Evolutionary conservation across 495 filamentous ascomycete genomes (phyloP), one percentile per base, ranked within the genome.

Genomic region (Polyplosphaeria fusca): DNA sequence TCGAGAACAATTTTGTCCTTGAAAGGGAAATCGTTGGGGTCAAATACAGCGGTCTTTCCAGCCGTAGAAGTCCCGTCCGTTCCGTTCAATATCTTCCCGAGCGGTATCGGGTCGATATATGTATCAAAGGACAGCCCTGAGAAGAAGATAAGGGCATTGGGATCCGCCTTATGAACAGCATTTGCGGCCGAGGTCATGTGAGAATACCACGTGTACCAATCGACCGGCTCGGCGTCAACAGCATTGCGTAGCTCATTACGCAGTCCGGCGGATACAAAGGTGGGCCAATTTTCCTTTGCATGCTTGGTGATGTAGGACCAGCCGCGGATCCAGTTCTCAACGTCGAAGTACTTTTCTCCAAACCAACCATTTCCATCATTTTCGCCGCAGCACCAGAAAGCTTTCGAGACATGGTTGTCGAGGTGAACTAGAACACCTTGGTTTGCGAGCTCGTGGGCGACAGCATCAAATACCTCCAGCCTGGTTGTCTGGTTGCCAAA

Each of bases 351-450:
- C 22, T 44, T 42, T 26, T 58, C 54, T 22, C 54, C 54, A 25
- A 58, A 80, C 77, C 77, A 80, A 22, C 77, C 77, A 56, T 80
- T 80, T 26, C 77, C 76, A 55, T 80, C 77, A n/a, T 69, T 71
- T 28, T 75, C 60, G 59, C 69, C 66, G 63, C 77, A 80, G 67
- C 77, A 79, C 76, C 76, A 80, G 30, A 64, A 68, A 0, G 76
- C 76, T 49, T 71, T 71, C 61, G 73, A 76, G 44, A 75, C 73
- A 61, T 80, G 77, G 65, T 80, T 79, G 60, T 80, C 77, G 35
- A 80, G 55, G 27, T 79, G 70, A 0, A 77, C 76, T 64, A 77
- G 67, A 43, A 80, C 61, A 20, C 65, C 67, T 16, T 64, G 59
- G 4, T 66, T 52, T 63, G 61, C 75, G 14, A 80, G 71, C 35